These are phyloP conservation scores for Apiotrichum veenhuisii DNA, from an alignment of 1,284 basidiomycete species.

Conservation along the genomic window DNA sequence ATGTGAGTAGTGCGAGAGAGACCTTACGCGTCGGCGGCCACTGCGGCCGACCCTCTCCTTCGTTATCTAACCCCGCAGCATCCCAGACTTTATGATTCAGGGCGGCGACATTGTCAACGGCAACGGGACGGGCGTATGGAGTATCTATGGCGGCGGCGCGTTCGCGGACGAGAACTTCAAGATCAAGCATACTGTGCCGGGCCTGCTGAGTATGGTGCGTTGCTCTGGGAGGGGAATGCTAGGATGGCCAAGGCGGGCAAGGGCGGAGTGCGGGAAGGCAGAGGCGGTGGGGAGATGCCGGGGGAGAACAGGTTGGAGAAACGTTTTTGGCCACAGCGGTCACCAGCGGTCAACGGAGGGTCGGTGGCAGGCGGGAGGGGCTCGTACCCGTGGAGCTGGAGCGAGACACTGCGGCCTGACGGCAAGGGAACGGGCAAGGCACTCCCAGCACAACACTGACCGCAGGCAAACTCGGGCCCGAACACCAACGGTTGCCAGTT, in stretches of 20 bases:
- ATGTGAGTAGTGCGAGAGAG: constrained; percentile 10
- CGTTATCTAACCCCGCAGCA: neutral
- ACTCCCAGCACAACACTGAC: neutral
- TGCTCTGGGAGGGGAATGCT: no score
- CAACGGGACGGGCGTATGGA: constrained; percentile 51
- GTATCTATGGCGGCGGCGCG: constrained; percentile 30
- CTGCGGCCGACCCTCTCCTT: neutral
- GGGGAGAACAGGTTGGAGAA: neutral
- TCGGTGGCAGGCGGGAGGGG: no score
- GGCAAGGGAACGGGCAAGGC: no score
- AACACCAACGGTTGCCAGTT: constrained; percentile 93
- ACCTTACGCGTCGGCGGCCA: no score
- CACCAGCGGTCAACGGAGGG: no score
- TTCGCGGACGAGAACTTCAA: constrained; percentile 30
- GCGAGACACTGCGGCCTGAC: no score
- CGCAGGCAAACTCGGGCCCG: constrained; percentile 82
- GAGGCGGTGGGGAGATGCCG: no score
- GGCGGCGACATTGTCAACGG: constrained; percentile 58
- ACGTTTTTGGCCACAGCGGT: no score
- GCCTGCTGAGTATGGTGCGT: constrained; percentile 17
- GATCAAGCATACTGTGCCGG: constrained; percentile 6
- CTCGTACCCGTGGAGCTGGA: no score
- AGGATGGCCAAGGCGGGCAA: no score
- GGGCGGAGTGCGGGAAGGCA: no score
- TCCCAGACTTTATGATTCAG: constrained; percentile 73